Evolutionary conservation across 495 filamentous ascomycete genomes (phyloP).

Genomic region (Daldinia grandis): DNA sequence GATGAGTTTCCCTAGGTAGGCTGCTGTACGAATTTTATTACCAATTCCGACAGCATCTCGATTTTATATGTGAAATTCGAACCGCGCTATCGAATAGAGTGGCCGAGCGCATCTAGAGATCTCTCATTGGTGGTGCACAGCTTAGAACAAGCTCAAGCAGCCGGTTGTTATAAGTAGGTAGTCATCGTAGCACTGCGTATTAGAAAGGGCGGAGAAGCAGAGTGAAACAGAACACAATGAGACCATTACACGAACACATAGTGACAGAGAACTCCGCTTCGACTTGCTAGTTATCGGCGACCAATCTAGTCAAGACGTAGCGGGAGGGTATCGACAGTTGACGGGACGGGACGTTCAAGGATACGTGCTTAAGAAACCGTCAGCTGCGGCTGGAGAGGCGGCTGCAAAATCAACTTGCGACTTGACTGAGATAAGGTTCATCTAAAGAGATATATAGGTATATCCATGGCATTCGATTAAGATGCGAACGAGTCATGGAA

Average conservation of each 20-base stretch:
- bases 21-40: constrained; percentile 5
- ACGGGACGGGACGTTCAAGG: constrained; percentile 30
- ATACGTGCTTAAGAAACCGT: constrained; percentile 11
- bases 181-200: constrained; percentile 4
- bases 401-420: background rate
- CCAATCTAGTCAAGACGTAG: constrained; percentile 9
- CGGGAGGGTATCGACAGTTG: constrained; percentile 31
- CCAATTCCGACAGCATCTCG: background rate
- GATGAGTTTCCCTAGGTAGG: background rate
- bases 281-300: constrained; percentile 11
- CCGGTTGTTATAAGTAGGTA: background rate
- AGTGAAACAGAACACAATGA: constrained; percentile 4
- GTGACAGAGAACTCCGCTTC: constrained; percentile 6
- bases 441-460: background rate
- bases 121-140: constrained; percentile 21
- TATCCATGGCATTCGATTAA: background rate
- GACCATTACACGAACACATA: constrained; percentile 12
- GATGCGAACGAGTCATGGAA: too few species aligned
- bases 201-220: background rate
- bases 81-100: background rate
- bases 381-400: background rate
- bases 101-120: background rate
- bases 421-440: constrained; percentile 14
- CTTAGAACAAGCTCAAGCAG: constrained; percentile 8
- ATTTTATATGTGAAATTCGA: background rate